Conservation (phyloP, 2,329 filamentous ascomycete species). For the Aspergillus aculeatinus region DNA sequence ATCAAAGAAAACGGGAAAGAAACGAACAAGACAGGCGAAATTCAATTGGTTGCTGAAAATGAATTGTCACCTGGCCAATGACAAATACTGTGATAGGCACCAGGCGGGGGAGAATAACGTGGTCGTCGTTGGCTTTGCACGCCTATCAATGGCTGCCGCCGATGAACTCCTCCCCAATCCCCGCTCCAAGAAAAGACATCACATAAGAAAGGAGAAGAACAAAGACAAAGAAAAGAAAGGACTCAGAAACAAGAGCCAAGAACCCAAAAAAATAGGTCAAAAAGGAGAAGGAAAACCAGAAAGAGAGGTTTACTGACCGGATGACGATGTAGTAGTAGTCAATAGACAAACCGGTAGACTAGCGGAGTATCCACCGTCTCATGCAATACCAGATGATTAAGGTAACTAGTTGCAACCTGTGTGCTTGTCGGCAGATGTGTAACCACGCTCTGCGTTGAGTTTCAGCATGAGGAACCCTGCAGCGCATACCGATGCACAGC, state of each 20-base stretch:
- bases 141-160: conserved; percentile 2
- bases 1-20: not conserved
- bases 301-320: not conserved
- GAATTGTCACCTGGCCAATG: conserved; percentile 1
- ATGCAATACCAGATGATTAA: conserved; percentile 2
- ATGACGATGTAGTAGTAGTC: not conserved
- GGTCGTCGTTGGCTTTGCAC: not conserved
- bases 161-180: not conserved
- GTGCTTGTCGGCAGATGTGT: conserved; percentile 10
- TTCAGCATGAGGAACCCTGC: not conserved
- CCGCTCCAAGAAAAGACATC: not conserved
- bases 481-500: not conserved
- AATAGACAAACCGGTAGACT: conserved; percentile 7
- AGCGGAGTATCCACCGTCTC: conserved; percentile 3
- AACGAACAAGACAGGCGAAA: not conserved
- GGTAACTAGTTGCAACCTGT: not conserved
- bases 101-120: not conserved
- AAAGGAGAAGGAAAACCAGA: too few species aligned
- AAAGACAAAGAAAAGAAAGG: not conserved
- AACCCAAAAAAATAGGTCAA: too few species aligned
- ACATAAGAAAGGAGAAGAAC: too few species aligned
- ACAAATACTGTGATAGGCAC: conserved; percentile 2
- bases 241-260: too few species aligned
- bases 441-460: conserved; percentile 14
- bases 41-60: not conserved